These are phyloP conservation scores for Lipomyces kockii DNA, from an alignment of 805 yeast species.

Conservation along the genomic window DNA sequence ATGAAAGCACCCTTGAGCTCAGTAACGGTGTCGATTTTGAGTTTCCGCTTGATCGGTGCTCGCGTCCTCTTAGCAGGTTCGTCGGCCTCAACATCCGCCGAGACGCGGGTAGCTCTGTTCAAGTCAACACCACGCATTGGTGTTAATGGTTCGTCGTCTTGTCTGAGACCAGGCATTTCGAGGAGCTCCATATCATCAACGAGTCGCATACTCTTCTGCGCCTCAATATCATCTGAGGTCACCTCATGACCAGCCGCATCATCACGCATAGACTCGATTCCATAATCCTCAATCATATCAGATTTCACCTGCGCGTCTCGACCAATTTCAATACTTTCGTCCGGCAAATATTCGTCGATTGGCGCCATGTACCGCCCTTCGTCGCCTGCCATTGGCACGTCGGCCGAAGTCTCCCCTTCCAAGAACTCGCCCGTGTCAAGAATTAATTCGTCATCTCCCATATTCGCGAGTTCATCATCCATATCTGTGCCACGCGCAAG, in stretches of 20 bases:
- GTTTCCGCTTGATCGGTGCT: constrained; percentile 44
- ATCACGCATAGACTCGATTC: constrained; percentile 19
- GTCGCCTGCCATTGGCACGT: not conserved
- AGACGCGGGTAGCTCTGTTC: not conserved
- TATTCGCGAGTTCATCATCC: constrained; percentile 45
- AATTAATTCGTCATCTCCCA: constrained; percentile 54
- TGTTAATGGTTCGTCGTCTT: constrained; percentile 19
- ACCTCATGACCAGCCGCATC: not conserved
- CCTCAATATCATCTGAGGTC: constrained; percentile 11
- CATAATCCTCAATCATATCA: constrained; percentile 25
- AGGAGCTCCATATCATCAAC: constrained; percentile 19
- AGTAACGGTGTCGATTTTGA: constrained; percentile 51
- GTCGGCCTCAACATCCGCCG: not conserved
- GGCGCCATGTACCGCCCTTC: constrained; percentile 4
- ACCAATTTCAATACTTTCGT: constrained; percentile 51
- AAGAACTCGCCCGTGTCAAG: constrained; percentile 54
- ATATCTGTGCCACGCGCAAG: constrained; percentile 56
- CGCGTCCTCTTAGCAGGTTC: constrained; percentile 12
- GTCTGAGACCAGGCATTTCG: constrained; percentile 29
- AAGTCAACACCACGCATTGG: constrained; percentile 6
- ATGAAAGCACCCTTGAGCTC: constrained; percentile 53
- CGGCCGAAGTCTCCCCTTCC: not conserved
- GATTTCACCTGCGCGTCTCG: constrained; percentile 39
- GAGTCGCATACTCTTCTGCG: constrained; percentile 8
- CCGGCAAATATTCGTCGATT: constrained; percentile 45